Base-by-base conservation (phyloP, 371 early-diverging fungal genomes). In the Mortierella polycephala region DNA sequence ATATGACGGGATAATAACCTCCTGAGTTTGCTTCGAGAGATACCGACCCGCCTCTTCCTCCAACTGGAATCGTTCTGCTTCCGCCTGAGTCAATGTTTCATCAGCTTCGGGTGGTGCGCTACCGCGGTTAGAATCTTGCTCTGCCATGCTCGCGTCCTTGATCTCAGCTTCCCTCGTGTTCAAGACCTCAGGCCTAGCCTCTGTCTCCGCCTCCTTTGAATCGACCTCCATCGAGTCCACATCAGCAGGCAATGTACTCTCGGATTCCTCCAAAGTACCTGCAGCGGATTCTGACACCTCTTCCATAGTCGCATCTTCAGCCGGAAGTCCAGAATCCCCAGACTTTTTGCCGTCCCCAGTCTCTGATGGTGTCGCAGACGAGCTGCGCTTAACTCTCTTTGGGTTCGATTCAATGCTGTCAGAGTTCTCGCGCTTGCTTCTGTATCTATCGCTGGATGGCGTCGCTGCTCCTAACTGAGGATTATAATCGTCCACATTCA, bases 401-500 rank as follows among this genome's bases (percentile, higher is more conserved):
- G 77, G 61, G 23, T 54, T 56, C 9, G 77, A 71, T n/a, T 77
- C 77, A 21, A 66, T 39, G 14, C 44, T 23, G 21, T 71, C 77
- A 7, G 77, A 57, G 54, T 56, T 71, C 23, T 77, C 77, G 16
- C 75, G 75, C 69, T 75, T 81, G 46, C 65, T 74, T 44, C 58
- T 79, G 41, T 64, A 81, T 13, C 67, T 75, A 30, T 69, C 64
- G 39, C 75, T 81, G 30, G 62, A 62, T 6, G 60, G 37, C 12
- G 62, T 41, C 7, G 57, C 72, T 16, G 60, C 41, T 5, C 71
- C 52, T 42, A 59, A n/a, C 16, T 67, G 50, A 40, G 55, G 83
- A 56, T 90, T 89, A 62, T 93, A 94, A 68, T 94, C 94, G 55
- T 94, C 92, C 64, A 92, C 94, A 61, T 90, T 93, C 87, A 90